Evolutionary conservation across 2,329 filamentous ascomycete genomes (phyloP).

Genomic region (Cladorrhinum sp.): DNA sequence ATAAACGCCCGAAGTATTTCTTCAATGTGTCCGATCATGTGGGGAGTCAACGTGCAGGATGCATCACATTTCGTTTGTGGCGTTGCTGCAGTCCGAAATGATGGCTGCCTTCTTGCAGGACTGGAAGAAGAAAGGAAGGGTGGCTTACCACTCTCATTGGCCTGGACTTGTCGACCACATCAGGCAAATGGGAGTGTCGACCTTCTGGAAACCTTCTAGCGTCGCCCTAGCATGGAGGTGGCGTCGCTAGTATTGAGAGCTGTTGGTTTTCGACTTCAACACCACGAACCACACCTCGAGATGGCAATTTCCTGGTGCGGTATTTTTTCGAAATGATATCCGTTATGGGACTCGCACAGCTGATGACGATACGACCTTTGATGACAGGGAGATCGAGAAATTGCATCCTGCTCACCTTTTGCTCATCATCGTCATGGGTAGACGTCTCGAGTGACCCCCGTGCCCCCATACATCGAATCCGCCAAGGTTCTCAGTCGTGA

Average conservation of each 20-base stretch:
- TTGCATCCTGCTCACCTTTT: not conserved
- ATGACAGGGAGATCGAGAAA: conserved; percentile 2
- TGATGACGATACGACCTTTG: not conserved
- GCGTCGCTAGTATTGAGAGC: conserved; percentile 3
- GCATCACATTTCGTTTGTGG: conserved; percentile 2
- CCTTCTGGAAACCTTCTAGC: conserved; percentile 14
- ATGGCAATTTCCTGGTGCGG: conserved; percentile 2
- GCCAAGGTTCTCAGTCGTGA: not conserved
- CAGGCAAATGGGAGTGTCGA: conserved; percentile 1
- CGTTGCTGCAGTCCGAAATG: not conserved
- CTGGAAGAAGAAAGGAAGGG: not conserved
- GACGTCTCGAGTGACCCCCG: not conserved
- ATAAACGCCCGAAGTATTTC: not conserved
- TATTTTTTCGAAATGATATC: conserved; percentile 1
- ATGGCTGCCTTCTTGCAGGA: not conserved
- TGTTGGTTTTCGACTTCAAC: not conserved
- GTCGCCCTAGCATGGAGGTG: not conserved
- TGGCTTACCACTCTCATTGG: conserved; percentile 2
- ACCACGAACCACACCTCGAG: not conserved
- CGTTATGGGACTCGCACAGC: not conserved
- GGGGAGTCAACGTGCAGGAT: not conserved
- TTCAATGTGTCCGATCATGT: not conserved
- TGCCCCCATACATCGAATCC: not conserved
- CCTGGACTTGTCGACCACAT: conserved; percentile 8
- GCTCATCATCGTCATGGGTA: too few relatives aligned